phyloP scores from a whole-genome alignment of 1,139 yeast species.

The Blastobotrys malaysiensis region DNA sequence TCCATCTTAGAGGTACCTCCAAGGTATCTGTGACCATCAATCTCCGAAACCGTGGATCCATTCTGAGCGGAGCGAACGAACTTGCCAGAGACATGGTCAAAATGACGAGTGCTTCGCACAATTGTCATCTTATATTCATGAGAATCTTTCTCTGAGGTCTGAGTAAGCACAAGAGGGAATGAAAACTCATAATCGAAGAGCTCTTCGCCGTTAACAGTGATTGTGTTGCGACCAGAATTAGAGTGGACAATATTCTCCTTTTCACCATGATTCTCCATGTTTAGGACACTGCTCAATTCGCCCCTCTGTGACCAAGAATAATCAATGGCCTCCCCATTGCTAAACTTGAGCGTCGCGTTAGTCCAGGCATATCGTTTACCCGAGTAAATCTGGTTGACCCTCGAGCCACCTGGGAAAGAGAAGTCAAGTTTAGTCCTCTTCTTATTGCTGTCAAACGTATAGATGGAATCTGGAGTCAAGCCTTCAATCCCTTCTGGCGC shows the following conservation, averaged over 20 bases:
- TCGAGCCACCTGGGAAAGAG: neutral
- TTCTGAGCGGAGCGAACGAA: neutral
- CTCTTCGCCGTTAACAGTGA: constrained; percentile 10
- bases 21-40: constrained; percentile 9
- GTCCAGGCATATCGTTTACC: neutral
- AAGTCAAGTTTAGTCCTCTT: neutral
- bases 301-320: constrained; percentile 17
- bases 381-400: constrained; percentile 5
- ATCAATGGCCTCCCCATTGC: constrained; percentile 4
- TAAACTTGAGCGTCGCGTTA: neutral
- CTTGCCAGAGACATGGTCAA: neutral
- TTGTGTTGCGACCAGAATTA: constrained; percentile 9
- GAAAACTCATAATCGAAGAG: constrained; percentile 1
- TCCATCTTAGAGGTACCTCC: constrained; percentile 11
- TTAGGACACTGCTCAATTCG: constrained; percentile 12
- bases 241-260: constrained; percentile 15
- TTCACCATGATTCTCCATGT: constrained; percentile 11
- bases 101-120: constrained; percentile 5
- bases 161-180: constrained; percentile 9
- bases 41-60: constrained; percentile 9
- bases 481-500: constrained; percentile 28
- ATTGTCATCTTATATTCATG: constrained; percentile 5
- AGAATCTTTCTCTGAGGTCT: neutral
- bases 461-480: constrained; percentile 17
- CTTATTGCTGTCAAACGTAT: neutral